These are phyloP conservation scores for Curvularia spicifera DNA, from an alignment of 2,329 filamentous ascomycete genomes.

Conservation along the genomic window DNA sequence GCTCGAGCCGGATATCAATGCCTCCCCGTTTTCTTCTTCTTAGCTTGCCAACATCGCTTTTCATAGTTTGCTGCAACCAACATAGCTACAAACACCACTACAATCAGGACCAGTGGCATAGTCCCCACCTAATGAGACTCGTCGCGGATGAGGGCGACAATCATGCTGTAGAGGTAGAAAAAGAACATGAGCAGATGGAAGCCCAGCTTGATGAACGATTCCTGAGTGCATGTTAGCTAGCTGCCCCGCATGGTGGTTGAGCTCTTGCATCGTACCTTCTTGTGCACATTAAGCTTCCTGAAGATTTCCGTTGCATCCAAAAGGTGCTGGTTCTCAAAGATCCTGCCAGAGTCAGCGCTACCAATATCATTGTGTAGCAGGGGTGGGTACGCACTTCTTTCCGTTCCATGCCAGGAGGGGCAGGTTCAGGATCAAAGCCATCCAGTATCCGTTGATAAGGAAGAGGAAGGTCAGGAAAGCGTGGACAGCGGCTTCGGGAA, in stretches of 20 bases:
- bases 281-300: slow-evolving; percentile 97
- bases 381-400: slow-evolving; percentile 80
- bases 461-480: slow-evolving; percentile 95
- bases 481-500: slow-evolving; percentile 97
- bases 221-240: slow-evolving; percentile 59
- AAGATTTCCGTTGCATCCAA: slow-evolving; percentile 99
- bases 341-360: slow-evolving; percentile 64
- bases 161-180: slow-evolving; percentile 99
- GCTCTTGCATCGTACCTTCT: slow-evolving; percentile 71
- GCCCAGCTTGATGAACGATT: slow-evolving; percentile 98
- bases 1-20: slow-evolving; percentile 23
- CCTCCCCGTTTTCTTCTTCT: slow-evolving; percentile 1
- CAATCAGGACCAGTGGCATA: slow-evolving; percentile 5
- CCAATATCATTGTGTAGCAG: not conserved
- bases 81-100: slow-evolving; percentile 6
- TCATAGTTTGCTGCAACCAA: slow-evolving; percentile 7
- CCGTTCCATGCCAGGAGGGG: slow-evolving; percentile 91
- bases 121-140: slow-evolving; percentile 72
- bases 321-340: slow-evolving; percentile 95
- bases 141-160: slow-evolving; percentile 94
- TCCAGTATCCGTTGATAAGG: slow-evolving; percentile 98
- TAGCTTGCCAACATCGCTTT: not conserved
- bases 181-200: slow-evolving; percentile 99
- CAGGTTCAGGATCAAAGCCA: slow-evolving; percentile 88
- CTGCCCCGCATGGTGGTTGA: not conserved